Conservation (phyloP, 768 basidiomycete genomes). For the Amanita exitialis region DNA sequence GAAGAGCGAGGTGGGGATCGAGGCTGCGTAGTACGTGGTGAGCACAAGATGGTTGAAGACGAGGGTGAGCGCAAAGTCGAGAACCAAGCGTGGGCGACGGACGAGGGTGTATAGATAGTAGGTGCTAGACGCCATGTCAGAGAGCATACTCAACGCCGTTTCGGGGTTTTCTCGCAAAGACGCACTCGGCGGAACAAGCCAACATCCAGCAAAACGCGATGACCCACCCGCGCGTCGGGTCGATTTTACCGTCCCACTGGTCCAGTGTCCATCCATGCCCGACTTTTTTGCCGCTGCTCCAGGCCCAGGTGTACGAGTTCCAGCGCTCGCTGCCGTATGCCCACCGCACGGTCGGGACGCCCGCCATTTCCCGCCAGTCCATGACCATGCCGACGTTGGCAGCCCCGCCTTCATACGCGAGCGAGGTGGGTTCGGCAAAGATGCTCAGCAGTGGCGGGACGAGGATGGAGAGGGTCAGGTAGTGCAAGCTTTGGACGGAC, state of each 20-base stretch:
- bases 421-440: constrained; percentile 64
- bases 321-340: constrained; percentile 56
- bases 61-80: constrained; percentile 90
- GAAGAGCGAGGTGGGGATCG: constrained; percentile 82
- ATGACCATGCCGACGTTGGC: constrained; percentile 86
- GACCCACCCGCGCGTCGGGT: constrained; percentile 83
- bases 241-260: constrained; percentile 59
- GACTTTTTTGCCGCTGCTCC: constrained; percentile 74
- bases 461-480: constrained; percentile 77
- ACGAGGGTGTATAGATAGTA: constrained; percentile 82
- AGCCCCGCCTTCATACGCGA: constrained; percentile 69
- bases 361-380: constrained; percentile 97
- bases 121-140: constrained; percentile 26
- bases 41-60: constrained; percentile 87
- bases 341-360: constrained; percentile 63
- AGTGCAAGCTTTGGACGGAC: constrained; percentile 87
- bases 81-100: constrained; percentile 85
- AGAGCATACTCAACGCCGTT: too few species aligned
- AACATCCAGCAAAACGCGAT: constrained; percentile 81
- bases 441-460: constrained; percentile 68
- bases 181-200: constrained; percentile 80
- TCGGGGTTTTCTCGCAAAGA: too few species aligned
- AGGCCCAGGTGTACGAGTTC: constrained; percentile 60
- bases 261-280: constrained; percentile 46
- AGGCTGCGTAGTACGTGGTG: constrained; percentile 84